phyloP scores from a whole-genome alignment of 495 filamentous ascomycete genomes.

The Pyrenula massariospora region DNA sequence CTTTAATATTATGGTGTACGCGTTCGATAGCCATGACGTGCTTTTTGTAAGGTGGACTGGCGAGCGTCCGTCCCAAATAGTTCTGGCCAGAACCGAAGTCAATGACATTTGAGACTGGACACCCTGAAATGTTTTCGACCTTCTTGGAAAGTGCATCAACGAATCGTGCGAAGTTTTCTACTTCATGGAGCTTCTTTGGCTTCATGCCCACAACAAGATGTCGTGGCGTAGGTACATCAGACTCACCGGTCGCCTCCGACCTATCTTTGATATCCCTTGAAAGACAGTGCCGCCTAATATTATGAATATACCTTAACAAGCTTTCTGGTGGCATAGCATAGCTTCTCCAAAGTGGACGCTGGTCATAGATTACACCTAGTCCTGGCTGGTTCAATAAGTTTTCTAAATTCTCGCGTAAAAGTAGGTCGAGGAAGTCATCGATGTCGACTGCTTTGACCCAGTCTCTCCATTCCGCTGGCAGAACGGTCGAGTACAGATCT shows the following conservation, averaged over 20 bases:
- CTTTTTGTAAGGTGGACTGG: conserved; percentile 71
- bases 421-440: conserved; percentile 62
- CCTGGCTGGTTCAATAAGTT: conserved; percentile 7
- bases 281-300: conserved; percentile 61
- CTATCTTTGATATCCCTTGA: conserved; percentile 39
- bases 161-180: conserved; percentile 52
- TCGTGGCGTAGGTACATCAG: conserved; percentile 33
- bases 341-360: conserved; percentile 29
- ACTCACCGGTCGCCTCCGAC: background rate
- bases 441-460: conserved; percentile 62
- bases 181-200: conserved; percentile 90
- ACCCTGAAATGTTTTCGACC: conserved; percentile 38
- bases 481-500: conserved; percentile 58
- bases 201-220: conserved; percentile 86
- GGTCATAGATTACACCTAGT: background rate
- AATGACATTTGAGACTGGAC: conserved; percentile 70
- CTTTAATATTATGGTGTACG: conserved; percentile 69
- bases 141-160: conserved; percentile 38
- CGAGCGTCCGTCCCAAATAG: conserved; percentile 81
- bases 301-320: conserved; percentile 60
- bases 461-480: conserved; percentile 68
- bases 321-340: conserved; percentile 50
- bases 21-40: conserved; percentile 88
- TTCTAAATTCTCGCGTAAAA: conserved; percentile 62
- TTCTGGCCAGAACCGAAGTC: conserved; percentile 96